Evolutionary conservation across 2,329 filamentous ascomycete species (phyloP).

Genomic region (Scedosporium boydii): DNA sequence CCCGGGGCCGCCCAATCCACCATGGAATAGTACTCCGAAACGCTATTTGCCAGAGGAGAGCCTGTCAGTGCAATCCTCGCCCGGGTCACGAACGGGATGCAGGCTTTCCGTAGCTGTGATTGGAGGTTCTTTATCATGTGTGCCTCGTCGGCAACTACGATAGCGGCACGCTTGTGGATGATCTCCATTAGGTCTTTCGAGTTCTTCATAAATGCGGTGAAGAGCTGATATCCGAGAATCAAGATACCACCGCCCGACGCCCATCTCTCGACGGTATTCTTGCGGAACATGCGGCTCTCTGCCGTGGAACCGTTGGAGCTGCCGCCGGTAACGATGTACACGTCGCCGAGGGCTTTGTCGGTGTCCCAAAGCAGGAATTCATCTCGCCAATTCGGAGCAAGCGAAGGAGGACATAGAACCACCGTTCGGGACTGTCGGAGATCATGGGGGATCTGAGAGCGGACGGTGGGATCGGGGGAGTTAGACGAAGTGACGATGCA

Average conservation of each 20-base stretch:
- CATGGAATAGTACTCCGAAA: conserved; percentile 78
- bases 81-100: conserved; percentile 52
- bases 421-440: conserved; percentile 56
- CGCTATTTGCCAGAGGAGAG: conserved; percentile 75
- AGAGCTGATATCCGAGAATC: conserved; percentile 66
- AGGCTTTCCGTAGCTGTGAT: conserved; percentile 41
- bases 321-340: conserved; percentile 26
- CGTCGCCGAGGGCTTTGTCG: conserved; percentile 38
- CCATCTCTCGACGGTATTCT: conserved; percentile 39
- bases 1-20: conserved; percentile 77
- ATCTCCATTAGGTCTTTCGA: conserved; percentile 25
- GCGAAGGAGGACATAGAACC: conserved; percentile 63
- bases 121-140: conserved; percentile 64
- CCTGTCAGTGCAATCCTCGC: conserved; percentile 78
- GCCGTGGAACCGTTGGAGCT: background rate
- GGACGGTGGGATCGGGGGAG: conserved; percentile 47
- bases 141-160: conserved; percentile 80
- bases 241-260: conserved; percentile 57
- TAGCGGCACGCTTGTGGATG: conserved; percentile 52
- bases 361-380: conserved; percentile 67
- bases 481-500: conserved; percentile 58
- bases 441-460: conserved; percentile 56
- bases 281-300: background rate
- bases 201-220: conserved; percentile 28
- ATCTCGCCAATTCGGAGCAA: conserved; percentile 76